Percentiles rank a stretch among this genome's conserved stretches.
These are phyloP conservation scores for Neofusicoccum umdonicola DNA, from an alignment of 2,329 filamentous ascomycete species.

Conservation along the genomic window DNA sequence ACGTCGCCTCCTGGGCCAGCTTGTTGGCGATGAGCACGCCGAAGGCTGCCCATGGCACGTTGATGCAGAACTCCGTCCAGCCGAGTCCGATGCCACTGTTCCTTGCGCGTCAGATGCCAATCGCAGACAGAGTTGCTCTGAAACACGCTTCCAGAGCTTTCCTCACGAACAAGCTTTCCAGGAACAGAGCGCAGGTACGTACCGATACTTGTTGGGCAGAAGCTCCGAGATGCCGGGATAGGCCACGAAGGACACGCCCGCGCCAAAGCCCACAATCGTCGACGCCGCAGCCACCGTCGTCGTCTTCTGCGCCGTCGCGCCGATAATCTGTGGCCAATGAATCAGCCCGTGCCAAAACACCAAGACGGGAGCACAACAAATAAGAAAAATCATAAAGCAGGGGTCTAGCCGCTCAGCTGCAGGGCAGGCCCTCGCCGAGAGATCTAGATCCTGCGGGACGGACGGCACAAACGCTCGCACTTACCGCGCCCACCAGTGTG, in stretches of 20 bases:
- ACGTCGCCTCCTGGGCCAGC: conserved; percentile 28
- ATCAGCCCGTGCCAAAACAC: conserved; percentile 15
- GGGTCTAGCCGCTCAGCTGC: too few species aligned
- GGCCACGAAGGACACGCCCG: conserved; percentile 8
- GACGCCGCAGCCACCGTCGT: conserved; percentile 30
- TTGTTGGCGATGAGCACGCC: conserved; percentile 47
- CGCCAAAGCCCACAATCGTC: conserved; percentile 1
- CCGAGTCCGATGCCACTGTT: conserved; percentile 27
- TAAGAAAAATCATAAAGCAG: too few species aligned
- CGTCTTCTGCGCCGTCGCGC: conserved; percentile 34
- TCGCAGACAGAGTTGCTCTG: background rate
- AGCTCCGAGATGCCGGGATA: conserved; percentile 24
- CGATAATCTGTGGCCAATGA: conserved; percentile 35
- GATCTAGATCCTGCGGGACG: background rate
- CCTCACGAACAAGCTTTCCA: background rate
- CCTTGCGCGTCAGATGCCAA: background rate
- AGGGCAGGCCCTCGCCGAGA: too few species aligned
- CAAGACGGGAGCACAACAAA: too few species aligned
- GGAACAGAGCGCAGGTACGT: background rate
- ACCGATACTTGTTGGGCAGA: conserved; percentile 24
- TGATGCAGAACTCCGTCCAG: conserved; percentile 26
- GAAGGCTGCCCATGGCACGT: conserved; percentile 31
- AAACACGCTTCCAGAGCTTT: background rate
- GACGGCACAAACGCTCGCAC: background rate
- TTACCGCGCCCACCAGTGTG: conserved; percentile 28